Evolutionary conservation across 176 grass and related monocot species (phyloP), one percentile per base, ranked within the genome.

Genomic region (Ampelocalamus luodianensis): DNA sequence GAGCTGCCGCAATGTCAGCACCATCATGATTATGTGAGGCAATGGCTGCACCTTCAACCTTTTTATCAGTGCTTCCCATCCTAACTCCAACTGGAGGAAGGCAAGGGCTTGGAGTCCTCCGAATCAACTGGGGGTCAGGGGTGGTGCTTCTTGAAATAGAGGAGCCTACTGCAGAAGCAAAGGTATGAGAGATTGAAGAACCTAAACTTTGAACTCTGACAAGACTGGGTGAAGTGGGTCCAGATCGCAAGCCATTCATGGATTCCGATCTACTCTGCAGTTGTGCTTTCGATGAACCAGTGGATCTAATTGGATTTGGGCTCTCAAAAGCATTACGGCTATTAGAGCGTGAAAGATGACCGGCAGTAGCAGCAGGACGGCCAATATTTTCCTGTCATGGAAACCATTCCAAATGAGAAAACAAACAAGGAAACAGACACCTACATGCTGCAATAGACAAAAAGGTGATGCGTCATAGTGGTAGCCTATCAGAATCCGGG

Each of bases 1-100:
- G 68, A 83, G 87, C 66, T 58, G 89, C 85, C 22, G 81, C 68
- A 59, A 93, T 73, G 54, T 96, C 91, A 80, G 85, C 60, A 50
- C 14, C 77, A 71, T 92, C 88, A 76, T 68, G 63, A 81, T 87
- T 77, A 81, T 62, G 82, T 34, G 85, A 88, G 40, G 85, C 45
- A 72, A 56, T 15, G 77, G 77, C 16, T 67, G 64, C 36, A 83
- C 68, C 90, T 51, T 83, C 81, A 38, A 82, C 83, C 27, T 73
- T 89, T 60, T 74, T 91, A 72, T 89, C 89, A 65, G 83, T 81
- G 68, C 85, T 83, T 55, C 70, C 84, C 87, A 89, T 98, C 75
- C 91, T 93, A 69, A 92, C 91, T 70, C 93, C 96, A 37, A 96
- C 93, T 60, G 96, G 96, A 71, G 96, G 96, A 65, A 98, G 96